Evolutionary conservation across 768 basidiomycete genomes (phyloP).

Genomic region (Boletus rubroflammeus): DNA sequence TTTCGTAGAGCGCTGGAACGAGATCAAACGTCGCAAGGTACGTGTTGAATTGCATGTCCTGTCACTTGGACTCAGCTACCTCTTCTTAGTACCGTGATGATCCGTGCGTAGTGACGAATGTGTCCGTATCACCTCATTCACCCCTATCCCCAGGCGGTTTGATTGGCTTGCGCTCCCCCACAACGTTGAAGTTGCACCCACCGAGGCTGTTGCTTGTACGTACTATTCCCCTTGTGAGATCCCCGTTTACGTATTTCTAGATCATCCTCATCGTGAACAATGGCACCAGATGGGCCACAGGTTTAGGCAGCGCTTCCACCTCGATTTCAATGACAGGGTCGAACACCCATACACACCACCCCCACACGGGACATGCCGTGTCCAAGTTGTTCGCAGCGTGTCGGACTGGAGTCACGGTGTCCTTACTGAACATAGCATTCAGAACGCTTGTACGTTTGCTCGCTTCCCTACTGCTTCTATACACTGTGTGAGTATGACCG

Average conservation of each 20-base stretch:
- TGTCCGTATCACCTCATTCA: neutral
- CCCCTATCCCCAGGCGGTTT: conserved; percentile 37
- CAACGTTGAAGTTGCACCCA: conserved; percentile 53
- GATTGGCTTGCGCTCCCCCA: conserved; percentile 82
- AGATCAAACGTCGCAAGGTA: conserved; percentile 81
- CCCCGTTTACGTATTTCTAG: conserved; percentile 21
- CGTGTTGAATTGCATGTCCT: neutral
- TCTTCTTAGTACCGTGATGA: conserved; percentile 35
- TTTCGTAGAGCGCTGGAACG: conserved; percentile 91
- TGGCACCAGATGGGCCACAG: conserved; percentile 56
- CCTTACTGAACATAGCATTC: conserved; percentile 85
- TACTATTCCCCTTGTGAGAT: conserved; percentile 5
- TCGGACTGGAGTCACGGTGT: conserved; percentile 95
- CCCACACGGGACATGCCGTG: conserved; percentile 53
- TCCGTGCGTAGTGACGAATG: conserved; percentile 36
- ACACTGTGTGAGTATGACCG: neutral
- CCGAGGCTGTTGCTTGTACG: conserved; percentile 63
- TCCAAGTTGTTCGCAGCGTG: conserved; percentile 84
- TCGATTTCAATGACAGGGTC: conserved; percentile 39
- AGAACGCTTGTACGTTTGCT: conserved; percentile 76
- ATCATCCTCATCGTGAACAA: conserved; percentile 63
- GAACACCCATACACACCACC: conserved; percentile 38
- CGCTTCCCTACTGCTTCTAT: neutral
- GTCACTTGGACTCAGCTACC: conserved; percentile 2
- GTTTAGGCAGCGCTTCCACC: conserved; percentile 67